These are phyloP conservation scores for Paramecium biaurelia DNA, from an alignment of 73 alveolate genomes.

Conservation along the genomic window DNA sequence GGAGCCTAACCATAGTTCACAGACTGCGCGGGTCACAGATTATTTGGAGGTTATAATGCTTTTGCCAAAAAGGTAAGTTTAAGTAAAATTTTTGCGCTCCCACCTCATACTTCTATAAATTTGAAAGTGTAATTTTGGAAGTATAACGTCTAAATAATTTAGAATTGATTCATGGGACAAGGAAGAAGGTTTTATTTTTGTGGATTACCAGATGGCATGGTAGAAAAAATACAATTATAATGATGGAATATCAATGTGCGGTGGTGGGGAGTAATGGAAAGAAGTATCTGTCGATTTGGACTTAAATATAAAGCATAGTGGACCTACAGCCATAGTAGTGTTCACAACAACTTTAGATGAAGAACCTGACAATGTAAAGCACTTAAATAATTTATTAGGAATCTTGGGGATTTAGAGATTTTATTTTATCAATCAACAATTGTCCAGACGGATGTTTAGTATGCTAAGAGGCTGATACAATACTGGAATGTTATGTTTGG, in stretches of 20 bases:
- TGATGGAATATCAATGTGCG: neutral
- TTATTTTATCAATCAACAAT: neutral
- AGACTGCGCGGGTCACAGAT: neutral
- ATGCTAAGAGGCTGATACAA: neutral
- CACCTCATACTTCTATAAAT: neutral
- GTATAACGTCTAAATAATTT: neutral
- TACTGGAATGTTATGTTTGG: neutral
- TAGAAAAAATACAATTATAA: neutral
- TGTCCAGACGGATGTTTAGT: neutral
- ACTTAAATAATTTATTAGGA: neutral
- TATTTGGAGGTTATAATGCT: neutral
- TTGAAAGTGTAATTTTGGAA: neutral
- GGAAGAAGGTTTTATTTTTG: neutral
- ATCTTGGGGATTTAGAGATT: constrained; percentile 1
- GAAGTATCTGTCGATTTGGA: neutral
- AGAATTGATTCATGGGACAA: constrained; percentile 20
- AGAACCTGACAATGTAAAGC: neutral
- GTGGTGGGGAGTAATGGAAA: neutral
- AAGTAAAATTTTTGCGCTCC: neutral
- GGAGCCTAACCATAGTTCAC: neutral
- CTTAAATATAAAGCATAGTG: neutral
- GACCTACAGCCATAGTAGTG: neutral
- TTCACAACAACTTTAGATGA: neutral
- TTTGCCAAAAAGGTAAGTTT: neutral
- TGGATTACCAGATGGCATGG: neutral